Conservation (phyloP, 805 yeast genomes). For the Metschnikowia borealis region DNA sequence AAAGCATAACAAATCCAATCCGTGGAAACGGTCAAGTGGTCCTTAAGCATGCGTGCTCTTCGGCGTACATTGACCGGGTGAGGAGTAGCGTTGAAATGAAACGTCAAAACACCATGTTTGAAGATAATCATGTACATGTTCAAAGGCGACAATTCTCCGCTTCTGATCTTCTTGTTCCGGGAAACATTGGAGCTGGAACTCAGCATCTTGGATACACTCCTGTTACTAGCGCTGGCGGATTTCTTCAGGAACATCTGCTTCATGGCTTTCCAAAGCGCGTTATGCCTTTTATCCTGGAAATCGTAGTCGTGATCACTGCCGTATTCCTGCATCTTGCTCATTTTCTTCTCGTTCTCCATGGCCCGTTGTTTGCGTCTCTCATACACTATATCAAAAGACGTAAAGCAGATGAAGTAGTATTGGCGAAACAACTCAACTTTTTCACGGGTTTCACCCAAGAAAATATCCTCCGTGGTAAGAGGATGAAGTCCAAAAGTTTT, state of each 20-base stretch:
- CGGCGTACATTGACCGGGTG: constrained; percentile 95
- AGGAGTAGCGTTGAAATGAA: constrained; percentile 92
- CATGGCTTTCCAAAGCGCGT: constrained; percentile 6
- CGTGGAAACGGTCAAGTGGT: constrained; percentile 83
- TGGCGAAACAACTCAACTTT: constrained; percentile 90
- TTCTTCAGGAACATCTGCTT: constrained; percentile 8
- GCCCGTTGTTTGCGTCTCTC: constrained; percentile 57
- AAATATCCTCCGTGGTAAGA: constrained; percentile 91
- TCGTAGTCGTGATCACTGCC: constrained; percentile 5
- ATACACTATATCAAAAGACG: constrained; percentile 59
- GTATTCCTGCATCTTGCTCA: constrained; percentile 34
- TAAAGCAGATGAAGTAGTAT: constrained; percentile 87
- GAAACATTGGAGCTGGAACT: constrained; percentile 16
- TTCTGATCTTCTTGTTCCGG: constrained; percentile 31
- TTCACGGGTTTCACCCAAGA: constrained; percentile 89
- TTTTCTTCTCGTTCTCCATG: constrained; percentile 41
- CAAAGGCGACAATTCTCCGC: constrained; percentile 74
- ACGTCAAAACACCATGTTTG: constrained; percentile 84
- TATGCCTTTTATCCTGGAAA: constrained; percentile 5
- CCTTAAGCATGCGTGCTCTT: constrained; percentile 81
- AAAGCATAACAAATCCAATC: constrained; percentile 98
- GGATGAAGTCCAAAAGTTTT: constrained; percentile 96
- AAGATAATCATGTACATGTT: constrained; percentile 92
- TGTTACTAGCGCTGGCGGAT: constrained; percentile 5
- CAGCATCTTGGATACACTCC: constrained; percentile 9